Evolutionary conservation across 139 green algal species (phyloP), one percentile per base, ranked within the genome.

Genomic region (Coccomyxa sp.): DNA sequence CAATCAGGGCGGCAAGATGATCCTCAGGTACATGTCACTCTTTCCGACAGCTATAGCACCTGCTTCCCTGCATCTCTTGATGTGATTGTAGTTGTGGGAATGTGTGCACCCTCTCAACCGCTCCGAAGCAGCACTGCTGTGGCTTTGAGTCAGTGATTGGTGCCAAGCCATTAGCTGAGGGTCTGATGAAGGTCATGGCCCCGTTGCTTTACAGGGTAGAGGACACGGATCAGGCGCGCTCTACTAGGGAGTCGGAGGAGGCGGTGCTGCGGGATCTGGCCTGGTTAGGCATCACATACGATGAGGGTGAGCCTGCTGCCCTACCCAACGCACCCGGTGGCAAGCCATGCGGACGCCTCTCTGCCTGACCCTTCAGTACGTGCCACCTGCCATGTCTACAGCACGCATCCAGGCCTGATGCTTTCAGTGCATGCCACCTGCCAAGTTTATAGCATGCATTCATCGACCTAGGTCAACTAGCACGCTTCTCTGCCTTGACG

Each of bases 231-330:
- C 83, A 88, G 58, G 93, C 96, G 29, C 89, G 96, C 31, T 97
- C 92, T 39, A 99, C 96, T 0, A 84, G 82, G 2, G 96, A 94
- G 80, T 94, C 85, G 33, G 96, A 99, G 86, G 86, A 96, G 55
- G 92, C 90, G 7, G 91, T 99, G 83, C 81, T 98, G 38, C 78
- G 84, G 9, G 96, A 99, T 84, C 90, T 99, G 36, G 86, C 88
- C 55, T 99, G 96, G 96, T 88, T 99, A 72, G 96, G 96, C 54
- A 88, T 99, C 50, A 82, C 93, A 68, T 99, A 95, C 94, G 95
- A 98, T 70, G 96, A 99, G 84, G 96, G 93, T 95, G 75, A 71
- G 83, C 14, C 7, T 58, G n/a, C n/a, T 36, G 10, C 31, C 16
- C 36, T 50, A 16, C 36, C 70, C 31, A 68, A 68, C 16, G 22